Evolutionary conservation across 441 rosid species (phyloP).

Genomic region (Bocquillonia castaneifolia): DNA sequence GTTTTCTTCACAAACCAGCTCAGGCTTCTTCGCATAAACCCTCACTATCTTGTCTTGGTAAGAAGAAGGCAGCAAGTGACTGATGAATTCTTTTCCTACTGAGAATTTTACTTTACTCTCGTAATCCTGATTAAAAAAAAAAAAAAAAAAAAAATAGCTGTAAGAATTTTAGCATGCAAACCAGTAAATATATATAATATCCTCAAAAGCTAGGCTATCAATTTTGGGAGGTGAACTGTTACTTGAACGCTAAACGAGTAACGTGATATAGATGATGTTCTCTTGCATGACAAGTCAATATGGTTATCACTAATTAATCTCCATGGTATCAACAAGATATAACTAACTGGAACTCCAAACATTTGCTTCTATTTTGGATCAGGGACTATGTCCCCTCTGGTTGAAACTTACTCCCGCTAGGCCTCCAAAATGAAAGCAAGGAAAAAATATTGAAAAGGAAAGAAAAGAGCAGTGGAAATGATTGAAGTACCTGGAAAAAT

Average conservation of each 20-base stretch:
- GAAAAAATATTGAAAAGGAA: not conserved
- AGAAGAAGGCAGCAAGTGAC: conserved; percentile 60
- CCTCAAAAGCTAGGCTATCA: no score
- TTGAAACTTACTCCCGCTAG: not conserved
- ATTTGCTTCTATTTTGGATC: not conserved
- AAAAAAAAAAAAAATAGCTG: conserved; percentile 13
- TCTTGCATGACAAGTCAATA: no score
- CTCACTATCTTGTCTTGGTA: conserved; percentile 60
- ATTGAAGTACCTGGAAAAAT: conserved; percentile 50
- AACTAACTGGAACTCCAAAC: not conserved
- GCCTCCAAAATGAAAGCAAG: not conserved
- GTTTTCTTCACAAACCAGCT: conserved; percentile 42
- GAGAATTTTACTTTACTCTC: conserved; percentile 37
- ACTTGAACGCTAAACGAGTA: no score
- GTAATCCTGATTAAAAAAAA: conserved; percentile 55
- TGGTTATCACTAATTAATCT: not conserved
- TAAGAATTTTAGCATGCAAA: conserved; percentile 7
- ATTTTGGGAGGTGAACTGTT: no score
- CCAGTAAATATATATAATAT: no score
- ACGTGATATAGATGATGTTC: no score
- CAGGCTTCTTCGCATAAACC: conserved; percentile 64
- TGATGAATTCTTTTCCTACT: conserved; percentile 40
- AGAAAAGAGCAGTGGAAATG: conserved; percentile 3
- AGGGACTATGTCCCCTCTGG: not conserved
- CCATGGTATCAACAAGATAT: not conserved